Evolutionary conservation across 2,329 filamentous ascomycete genomes (phyloP).

Genomic region (Ramularia collo-cygni): DNA sequence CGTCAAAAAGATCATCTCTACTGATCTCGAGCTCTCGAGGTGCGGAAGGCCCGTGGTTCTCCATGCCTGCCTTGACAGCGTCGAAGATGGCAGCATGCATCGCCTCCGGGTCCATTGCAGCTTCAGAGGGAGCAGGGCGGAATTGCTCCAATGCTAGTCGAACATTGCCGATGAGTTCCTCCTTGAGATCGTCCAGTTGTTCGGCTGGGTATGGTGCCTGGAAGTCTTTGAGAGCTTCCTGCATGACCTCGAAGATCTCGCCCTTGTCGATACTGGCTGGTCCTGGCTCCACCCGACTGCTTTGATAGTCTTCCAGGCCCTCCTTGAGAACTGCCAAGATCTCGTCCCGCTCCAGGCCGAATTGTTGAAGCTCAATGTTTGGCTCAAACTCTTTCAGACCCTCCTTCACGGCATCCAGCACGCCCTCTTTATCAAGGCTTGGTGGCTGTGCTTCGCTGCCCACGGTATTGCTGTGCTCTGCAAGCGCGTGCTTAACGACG

Average conservation of each 20-base stretch:
- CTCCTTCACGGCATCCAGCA: slow-evolving; percentile 78
- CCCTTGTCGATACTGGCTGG: slow-evolving; percentile 62
- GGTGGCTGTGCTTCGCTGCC: slow-evolving; percentile 15
- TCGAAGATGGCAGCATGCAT: slow-evolving; percentile 51
- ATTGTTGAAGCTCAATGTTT: slow-evolving; percentile 82
- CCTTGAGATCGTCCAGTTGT: slow-evolving; percentile 59
- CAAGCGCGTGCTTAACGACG: slow-evolving; percentile 67
- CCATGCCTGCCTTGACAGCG: slow-evolving; percentile 54
- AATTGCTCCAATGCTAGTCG: slow-evolving; percentile 82
- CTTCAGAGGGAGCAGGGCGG: slow-evolving; percentile 42
- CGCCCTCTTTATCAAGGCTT: slow-evolving; percentile 58
- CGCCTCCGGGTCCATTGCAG: slow-evolving; percentile 39
- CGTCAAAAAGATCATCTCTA: slow-evolving; percentile 50
- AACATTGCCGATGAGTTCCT: slow-evolving; percentile 78
- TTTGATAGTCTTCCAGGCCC: slow-evolving; percentile 69
- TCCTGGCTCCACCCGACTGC: slow-evolving; percentile 42
- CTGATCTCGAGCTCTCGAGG: slow-evolving; percentile 41
- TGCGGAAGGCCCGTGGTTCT: slow-evolving; percentile 36
- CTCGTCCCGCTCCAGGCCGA: slow-evolving; percentile 84
- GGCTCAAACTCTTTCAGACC: slow-evolving; percentile 94
- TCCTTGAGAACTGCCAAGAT: slow-evolving; percentile 80
- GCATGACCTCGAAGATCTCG: slow-evolving; percentile 76
- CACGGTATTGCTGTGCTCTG: slow-evolving; percentile 51
- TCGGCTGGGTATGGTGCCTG: slow-evolving; percentile 59
- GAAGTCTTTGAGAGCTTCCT: slow-evolving; percentile 79